A percentile compares a stretch with the other conserved stretches of the same genome.
Evolutionary conservation across 768 basidiomycete species (phyloP).

Genomic region (Xerocomus spinulosus): DNA sequence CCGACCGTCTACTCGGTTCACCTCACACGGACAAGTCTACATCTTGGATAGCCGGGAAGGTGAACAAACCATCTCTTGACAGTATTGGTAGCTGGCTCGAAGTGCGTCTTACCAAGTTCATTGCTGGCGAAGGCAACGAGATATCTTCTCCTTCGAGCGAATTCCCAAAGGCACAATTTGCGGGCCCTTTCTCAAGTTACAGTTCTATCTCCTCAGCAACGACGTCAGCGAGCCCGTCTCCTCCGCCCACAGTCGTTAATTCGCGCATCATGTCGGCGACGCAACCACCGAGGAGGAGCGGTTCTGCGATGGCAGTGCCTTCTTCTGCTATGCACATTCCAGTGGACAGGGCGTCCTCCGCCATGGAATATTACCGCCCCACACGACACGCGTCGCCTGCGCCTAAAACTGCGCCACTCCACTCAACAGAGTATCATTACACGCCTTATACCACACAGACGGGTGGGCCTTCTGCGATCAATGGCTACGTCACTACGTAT

Average conservation of each 20-base stretch:
- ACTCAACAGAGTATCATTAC: slow-evolving; percentile 29
- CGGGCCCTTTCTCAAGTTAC: slow-evolving; percentile 90
- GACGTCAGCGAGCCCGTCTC: slow-evolving; percentile 72
- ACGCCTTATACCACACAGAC: slow-evolving; percentile 27
- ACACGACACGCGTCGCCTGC: slow-evolving; percentile 47
- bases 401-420: slow-evolving; percentile 51
- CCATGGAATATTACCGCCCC: slow-evolving; percentile 64
- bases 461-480: slow-evolving; percentile 28
- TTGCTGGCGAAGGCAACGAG: slow-evolving; percentile 82
- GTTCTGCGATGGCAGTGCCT: slow-evolving; percentile 63
- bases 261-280: slow-evolving; percentile 29
- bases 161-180: slow-evolving; percentile 34
- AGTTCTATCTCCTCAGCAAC: slow-evolving; percentile 84
- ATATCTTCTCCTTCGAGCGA: slow-evolving; percentile 35
- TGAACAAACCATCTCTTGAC: slow-evolving; percentile 88
- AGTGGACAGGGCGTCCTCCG: slow-evolving; percentile 72
- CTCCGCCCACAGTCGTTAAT: slow-evolving; percentile 53
- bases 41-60: slow-evolving; percentile 85
- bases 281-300: slow-evolving; percentile 53
- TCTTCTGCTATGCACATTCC: slow-evolving; percentile 44
- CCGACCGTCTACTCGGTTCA: slow-evolving; percentile 71
- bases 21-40: slow-evolving; percentile 70
- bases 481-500: slow-evolving; percentile 36
- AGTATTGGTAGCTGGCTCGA: slow-evolving; percentile 90
- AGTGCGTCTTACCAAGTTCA: slow-evolving; percentile 87